Percentiles rank a stretch among this genome's conserved stretches.
Conservation (phyloP, 192 early-diverging fungal genomes). For the Umbelopsis vinacea region DNA sequence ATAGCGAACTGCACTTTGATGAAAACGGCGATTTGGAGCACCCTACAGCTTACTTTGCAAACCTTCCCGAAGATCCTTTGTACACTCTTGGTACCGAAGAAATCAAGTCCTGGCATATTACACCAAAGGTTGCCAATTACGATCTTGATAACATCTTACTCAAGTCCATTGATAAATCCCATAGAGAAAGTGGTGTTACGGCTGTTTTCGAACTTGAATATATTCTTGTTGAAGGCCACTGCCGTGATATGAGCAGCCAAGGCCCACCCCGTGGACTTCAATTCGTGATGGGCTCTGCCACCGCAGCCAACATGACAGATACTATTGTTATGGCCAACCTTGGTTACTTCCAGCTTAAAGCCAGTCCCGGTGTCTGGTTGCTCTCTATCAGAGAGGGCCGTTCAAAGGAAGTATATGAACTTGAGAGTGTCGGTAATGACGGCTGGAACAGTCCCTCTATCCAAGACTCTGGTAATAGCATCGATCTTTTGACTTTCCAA, state of each 20-base stretch:
- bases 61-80: constrained; percentile 78
- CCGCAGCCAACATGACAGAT: constrained; percentile 69
- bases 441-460: constrained; percentile 50
- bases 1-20: constrained; percentile 69
- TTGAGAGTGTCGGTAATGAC: constrained; percentile 64
- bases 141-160: constrained; percentile 95
- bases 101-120: constrained; percentile 89
- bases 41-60: constrained; percentile 71
- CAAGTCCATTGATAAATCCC: constrained; percentile 44
- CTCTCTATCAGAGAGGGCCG: constrained; percentile 82
- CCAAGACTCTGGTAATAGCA: constrained; percentile 49
- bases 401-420: constrained; percentile 76
- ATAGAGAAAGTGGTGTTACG: constrained; percentile 55
- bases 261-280: constrained; percentile 91
- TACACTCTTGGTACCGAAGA: constrained; percentile 90
- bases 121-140: constrained; percentile 75
- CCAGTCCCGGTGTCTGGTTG: constrained; percentile 88
- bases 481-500: constrained; percentile 79
- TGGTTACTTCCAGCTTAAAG: constrained; percentile 96
- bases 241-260: constrained; percentile 66
- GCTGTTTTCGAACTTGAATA: constrained; percentile 81
- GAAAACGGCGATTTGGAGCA: constrained; percentile 8
- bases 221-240: constrained; percentile 92
- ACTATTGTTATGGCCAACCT: constrained; percentile 99
- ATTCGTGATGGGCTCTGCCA: constrained; percentile 79